Evolutionary conservation across 345 rosid species (phyloP).

Genomic region (Abelmoschus esculentus): DNA sequence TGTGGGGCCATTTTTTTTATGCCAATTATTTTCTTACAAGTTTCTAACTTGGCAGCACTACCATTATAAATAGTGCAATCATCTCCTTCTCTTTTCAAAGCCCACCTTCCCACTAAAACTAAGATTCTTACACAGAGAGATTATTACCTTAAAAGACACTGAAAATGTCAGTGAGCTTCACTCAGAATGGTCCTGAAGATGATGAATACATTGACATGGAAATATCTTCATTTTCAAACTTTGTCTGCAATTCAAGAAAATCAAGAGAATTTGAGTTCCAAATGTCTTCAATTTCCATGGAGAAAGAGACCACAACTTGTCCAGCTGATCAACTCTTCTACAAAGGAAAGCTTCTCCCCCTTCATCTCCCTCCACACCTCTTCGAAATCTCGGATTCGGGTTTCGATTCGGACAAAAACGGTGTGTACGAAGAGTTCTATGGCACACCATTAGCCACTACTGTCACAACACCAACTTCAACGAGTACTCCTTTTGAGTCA

Average conservation of each 20-base stretch:
- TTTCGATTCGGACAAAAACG: neutral
- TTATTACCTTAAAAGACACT: neutral
- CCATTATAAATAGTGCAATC: conserved; percentile 21
- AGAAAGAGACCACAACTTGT: conserved; percentile 43
- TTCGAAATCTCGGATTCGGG: conserved; percentile 28
- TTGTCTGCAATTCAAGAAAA: conserved; percentile 28
- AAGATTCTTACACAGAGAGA: neutral
- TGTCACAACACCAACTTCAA: conserved; percentile 43
- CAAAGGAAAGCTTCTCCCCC: conserved; percentile 94
- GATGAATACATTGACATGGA: conserved; percentile 93
- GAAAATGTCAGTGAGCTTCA: conserved; percentile 42
- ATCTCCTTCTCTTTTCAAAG: conserved; percentile 14
- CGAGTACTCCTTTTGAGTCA: conserved; percentile 76
- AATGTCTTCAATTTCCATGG: conserved; percentile 47
- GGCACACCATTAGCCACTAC: conserved; percentile 60
- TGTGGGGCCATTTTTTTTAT: too few relatives aligned
- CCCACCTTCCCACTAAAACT: neutral
- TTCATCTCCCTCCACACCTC: conserved; percentile 68
- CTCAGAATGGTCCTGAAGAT: conserved; percentile 42
- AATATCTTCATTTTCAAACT: conserved; percentile 50
- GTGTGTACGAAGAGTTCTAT: conserved; percentile 39
- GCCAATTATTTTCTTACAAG: too few relatives aligned
- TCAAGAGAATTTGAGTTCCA: conserved; percentile 86
- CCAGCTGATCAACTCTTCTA: conserved; percentile 95
- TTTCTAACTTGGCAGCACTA: neutral